Evolutionary conservation across 1,284 basidiomycete genomes (phyloP), one percentile per base, ranked within the genome.

Genomic region (Rhodofomes roseus): DNA sequence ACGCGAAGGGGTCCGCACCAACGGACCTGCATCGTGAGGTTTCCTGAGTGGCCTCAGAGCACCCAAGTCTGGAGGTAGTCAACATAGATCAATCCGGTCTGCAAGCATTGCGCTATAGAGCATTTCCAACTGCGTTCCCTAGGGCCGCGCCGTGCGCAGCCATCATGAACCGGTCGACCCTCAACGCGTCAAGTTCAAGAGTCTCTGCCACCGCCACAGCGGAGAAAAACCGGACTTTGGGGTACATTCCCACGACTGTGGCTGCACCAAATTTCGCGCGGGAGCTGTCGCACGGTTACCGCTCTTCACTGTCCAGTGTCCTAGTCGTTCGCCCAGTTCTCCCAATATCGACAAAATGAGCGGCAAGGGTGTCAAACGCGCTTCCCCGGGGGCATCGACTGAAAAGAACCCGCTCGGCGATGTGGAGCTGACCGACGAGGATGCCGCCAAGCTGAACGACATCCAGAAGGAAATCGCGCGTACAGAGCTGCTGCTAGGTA

Each of bases 401-500:
- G 82, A 85, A 71, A 91, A 90, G 72, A 82, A 83, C 66, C 82
- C 84, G 62, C 78, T 92, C 37, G 76, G 81, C 61, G 79, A 80
- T 56, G 84, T 87, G 57, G 85, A 89, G 66, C 78, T 92, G 66
- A 79, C 76, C 58, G 85, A 88, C 44, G 89, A 86, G 69, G 83
- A 89, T 67, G 86, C 85, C 56, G 74, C 79, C 71, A 87, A 87
- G 71, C 77, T 92, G 63, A 76, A 82, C 58, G 76, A 74, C 25
- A 74, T 86, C 55, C 84, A 86, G 70, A 85, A 84, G 73, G 85
- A 88, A 66, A 76, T 87, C 43, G 81, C 82, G 64, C 85, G 85
- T 69, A 80, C 79, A 68, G 88, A 92, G 74, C 77, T 91, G 56
- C 75, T 82, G 59, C 77, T 92, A 58, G 90, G 90, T 92, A 66